Evolutionary conservation across 2,329 filamentous ascomycete genomes (phyloP).

Genomic region (Endothia cerciana): DNA sequence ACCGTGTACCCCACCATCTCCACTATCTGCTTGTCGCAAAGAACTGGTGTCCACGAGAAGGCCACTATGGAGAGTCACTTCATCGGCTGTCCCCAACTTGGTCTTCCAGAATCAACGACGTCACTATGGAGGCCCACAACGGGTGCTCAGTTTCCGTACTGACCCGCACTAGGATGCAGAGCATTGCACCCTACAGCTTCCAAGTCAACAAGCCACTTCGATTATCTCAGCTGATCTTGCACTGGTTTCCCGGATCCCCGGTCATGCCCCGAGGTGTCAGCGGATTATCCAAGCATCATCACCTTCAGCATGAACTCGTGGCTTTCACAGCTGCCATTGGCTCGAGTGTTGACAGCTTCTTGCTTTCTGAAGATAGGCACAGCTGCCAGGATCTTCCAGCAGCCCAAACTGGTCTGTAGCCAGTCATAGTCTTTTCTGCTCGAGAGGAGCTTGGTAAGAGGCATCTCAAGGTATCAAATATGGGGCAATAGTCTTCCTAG

Average conservation of each 20-base stretch:
- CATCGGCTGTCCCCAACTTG: no score
- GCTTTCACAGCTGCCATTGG: background rate
- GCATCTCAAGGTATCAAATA: conserved; percentile 8
- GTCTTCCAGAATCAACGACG: background rate
- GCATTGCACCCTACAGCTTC: background rate
- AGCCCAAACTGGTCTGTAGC: background rate
- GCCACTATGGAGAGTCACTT: no score
- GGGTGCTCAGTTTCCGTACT: background rate
- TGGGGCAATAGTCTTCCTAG: conserved; percentile 13
- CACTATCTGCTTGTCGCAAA: no score
- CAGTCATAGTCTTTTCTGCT: background rate
- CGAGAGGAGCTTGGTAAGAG: background rate
- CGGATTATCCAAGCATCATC: background rate
- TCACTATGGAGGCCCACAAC: background rate
- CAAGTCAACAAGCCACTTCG: no score
- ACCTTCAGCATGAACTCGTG: background rate
- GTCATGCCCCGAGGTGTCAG: background rate
- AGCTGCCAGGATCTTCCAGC: background rate
- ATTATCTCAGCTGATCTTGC: no score
- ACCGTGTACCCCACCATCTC: no score
- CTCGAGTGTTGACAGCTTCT: background rate
- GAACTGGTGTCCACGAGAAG: no score
- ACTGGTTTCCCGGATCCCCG: background rate
- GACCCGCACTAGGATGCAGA: background rate
- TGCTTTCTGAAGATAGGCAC: background rate